A percentile compares a stretch with the other conserved stretches of the same genome.
These are phyloP conservation scores for Sambucus nigra DNA, from an alignment of 129 eudicot genomes.

Conservation along the genomic window DNA sequence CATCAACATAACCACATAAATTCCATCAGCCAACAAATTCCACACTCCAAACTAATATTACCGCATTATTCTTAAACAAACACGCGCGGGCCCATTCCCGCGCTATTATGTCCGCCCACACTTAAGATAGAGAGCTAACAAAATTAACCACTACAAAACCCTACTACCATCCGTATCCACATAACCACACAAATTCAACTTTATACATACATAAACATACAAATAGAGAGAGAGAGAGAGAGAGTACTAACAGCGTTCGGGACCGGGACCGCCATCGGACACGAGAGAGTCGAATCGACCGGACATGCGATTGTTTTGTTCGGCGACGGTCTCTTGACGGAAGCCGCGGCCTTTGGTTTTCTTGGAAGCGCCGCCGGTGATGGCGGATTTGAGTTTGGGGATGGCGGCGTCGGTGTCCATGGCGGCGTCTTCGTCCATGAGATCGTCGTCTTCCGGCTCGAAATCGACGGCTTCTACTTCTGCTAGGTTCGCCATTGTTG, in stretches of 20 bases:
- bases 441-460: constrained; percentile 94
- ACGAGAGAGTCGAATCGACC: constrained; percentile 77
- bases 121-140: too few relatives aligned
- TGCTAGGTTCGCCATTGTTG: constrained; percentile 58
- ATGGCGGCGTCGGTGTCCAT: constrained; percentile 42
- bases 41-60: too few relatives aligned
- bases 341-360: constrained; percentile 92
- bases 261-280: constrained; percentile 87
- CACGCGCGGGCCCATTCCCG: too few relatives aligned
- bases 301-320: constrained; percentile 62
- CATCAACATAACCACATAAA: too few relatives aligned
- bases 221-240: background rate
- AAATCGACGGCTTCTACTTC: constrained; percentile 88
- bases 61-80: too few relatives aligned
- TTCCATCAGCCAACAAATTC: too few relatives aligned
- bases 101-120: too few relatives aligned
- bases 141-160: too few relatives aligned
- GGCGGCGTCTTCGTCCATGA: constrained; percentile 85
- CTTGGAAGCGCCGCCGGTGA: constrained; percentile 62
- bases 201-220: background rate
- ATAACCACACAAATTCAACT: background rate
- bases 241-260: constrained; percentile 66
- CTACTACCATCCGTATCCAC: too few relatives aligned
- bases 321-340: constrained; percentile 67
- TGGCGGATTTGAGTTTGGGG: constrained; percentile 78